A percentile compares a stretch with the other conserved stretches of the same genome.
phyloP scores from a whole-genome alignment of 768 basidiomycete species.

The Suillus sp. region DNA sequence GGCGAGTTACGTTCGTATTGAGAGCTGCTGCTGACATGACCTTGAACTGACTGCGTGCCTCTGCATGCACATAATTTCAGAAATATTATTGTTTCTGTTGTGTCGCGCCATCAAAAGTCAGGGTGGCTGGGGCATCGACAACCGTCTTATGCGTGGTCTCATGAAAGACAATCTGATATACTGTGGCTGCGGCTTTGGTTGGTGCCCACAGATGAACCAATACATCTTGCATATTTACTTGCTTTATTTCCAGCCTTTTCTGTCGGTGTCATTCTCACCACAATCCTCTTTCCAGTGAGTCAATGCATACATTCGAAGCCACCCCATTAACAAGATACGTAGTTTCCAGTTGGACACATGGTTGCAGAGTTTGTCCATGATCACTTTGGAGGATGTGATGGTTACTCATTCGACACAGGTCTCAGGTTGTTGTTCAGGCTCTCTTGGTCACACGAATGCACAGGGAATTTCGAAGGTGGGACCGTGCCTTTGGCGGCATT shows the following conservation, averaged over 20 bases:
- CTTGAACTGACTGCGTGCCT: background rate
- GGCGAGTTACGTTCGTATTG: background rate
- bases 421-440: background rate
- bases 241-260: background rate
- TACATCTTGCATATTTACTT: background rate
- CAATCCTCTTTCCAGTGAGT: background rate
- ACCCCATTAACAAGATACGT: background rate
- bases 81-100: background rate
- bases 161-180: background rate
- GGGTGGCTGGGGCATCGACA: background rate
- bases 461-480: background rate
- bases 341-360: background rate
- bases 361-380: background rate
- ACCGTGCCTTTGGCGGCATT: background rate
- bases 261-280: background rate
- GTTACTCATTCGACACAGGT: background rate
- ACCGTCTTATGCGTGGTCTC: background rate
- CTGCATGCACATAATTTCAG: background rate
- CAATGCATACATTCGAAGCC: background rate
- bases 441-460: conserved; percentile 2
- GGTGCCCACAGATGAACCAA: background rate
- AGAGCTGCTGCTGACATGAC: background rate
- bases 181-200: background rate
- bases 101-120: background rate
- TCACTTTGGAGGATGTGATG: background rate